These are phyloP conservation scores for Tylopilus sp. DNA, from an alignment of 1,284 basidiomycete genomes.

Conservation along the genomic window DNA sequence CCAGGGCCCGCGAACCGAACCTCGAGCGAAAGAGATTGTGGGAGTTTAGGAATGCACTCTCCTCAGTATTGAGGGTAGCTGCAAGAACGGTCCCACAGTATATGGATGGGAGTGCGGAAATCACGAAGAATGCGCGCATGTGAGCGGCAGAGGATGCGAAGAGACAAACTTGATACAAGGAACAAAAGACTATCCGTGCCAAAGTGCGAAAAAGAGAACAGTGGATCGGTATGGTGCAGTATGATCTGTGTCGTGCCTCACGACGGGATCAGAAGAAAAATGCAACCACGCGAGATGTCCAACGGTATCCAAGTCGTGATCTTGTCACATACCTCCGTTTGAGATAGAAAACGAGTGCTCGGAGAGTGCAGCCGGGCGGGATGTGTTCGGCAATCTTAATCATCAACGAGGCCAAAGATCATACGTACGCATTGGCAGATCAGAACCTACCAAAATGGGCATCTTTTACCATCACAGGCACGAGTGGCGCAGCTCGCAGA, in stretches of 20 bases:
- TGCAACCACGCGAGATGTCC: neutral
- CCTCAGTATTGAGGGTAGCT: constrained; percentile 7
- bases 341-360: neutral
- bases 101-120: constrained; percentile 4
- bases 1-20: constrained; percentile 44
- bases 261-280: constrained; percentile 7
- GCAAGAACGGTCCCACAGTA: constrained; percentile 5
- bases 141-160: too few relatives aligned
- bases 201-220: neutral
- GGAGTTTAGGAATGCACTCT: constrained; percentile 39
- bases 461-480: constrained; percentile 8
- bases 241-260: constrained; percentile 15
- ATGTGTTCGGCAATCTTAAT: neutral
- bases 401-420: neutral
- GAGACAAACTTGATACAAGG: neutral
- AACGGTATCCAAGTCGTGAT: constrained; percentile 2
- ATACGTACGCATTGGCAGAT: neutral
- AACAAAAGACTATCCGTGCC: neutral
- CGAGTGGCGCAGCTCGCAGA: neutral
- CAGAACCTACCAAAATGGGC: constrained; percentile 2
- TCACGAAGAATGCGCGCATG: too few relatives aligned
- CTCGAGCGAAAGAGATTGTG: constrained; percentile 49
- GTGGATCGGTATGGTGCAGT: neutral
- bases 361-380: neutral
- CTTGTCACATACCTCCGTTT: neutral